Conservation (phyloP, 805 yeast species). For the Nakazawaea ambrosiae region DNA sequence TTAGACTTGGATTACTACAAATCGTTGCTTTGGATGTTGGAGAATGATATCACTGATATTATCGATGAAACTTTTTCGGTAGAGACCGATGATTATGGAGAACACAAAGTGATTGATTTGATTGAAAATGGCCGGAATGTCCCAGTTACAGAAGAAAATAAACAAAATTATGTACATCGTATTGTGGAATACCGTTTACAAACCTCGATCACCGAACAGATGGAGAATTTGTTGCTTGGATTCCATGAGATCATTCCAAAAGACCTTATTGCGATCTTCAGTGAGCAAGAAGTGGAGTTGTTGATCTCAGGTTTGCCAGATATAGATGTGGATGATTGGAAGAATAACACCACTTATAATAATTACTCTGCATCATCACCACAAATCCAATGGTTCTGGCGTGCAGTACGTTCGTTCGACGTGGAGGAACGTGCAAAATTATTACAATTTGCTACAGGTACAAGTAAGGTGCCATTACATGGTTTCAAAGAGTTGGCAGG, state of each 20-base stretch:
- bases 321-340: slow-evolving; percentile 95
- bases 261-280: slow-evolving; percentile 78
- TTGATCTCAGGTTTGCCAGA: slow-evolving; percentile 93
- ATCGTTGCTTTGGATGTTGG: slow-evolving; percentile 91
- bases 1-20: slow-evolving; percentile 89
- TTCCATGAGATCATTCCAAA: slow-evolving; percentile 87
- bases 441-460: slow-evolving; percentile 94
- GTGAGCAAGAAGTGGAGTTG: slow-evolving; percentile 91
- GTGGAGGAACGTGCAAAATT: slow-evolving; percentile 90
- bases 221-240: slow-evolving; percentile 78
- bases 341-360: slow-evolving; percentile 69
- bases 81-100: slow-evolving; percentile 91
- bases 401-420: slow-evolving; percentile 92
- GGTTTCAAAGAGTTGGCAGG: slow-evolving; percentile 91
- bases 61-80: slow-evolving; percentile 92
- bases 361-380: slow-evolving; percentile 79
- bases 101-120: slow-evolving; percentile 74
- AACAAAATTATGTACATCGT: slow-evolving; percentile 76
- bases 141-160: slow-evolving; percentile 85
- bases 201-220: slow-evolving; percentile 78
- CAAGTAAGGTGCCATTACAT: slow-evolving; percentile 89
- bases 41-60: slow-evolving; percentile 92
- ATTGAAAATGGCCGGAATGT: slow-evolving; percentile 77
- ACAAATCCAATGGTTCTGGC: slow-evolving; percentile 96
- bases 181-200: slow-evolving; percentile 85